Evolutionary conservation across 116 monocot species (phyloP).

Genomic region (Dioscorea cayenensis): DNA sequence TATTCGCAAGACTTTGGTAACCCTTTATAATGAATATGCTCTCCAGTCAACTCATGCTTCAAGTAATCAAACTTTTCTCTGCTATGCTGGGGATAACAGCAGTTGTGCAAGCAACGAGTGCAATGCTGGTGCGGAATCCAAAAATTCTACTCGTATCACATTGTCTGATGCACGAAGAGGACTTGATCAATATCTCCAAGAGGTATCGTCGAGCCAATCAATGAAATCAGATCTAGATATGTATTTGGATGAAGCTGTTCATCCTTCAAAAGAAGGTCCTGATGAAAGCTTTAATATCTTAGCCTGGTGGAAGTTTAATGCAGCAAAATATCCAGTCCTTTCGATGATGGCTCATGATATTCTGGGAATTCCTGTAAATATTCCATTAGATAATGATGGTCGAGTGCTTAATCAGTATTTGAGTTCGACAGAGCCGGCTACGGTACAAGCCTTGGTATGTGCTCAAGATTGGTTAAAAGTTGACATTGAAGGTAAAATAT

Average conservation of each 20-base stretch:
- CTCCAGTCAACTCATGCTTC: conserved; percentile 34
- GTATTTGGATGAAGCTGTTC: conserved; percentile 66
- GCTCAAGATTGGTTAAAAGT: conserved; percentile 66
- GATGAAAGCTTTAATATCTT: conserved; percentile 50
- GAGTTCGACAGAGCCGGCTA: conserved; percentile 37
- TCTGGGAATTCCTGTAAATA: conserved; percentile 36
- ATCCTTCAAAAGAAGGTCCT: conserved; percentile 40
- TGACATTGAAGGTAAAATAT: conserved; percentile 46
- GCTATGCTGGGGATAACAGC: conserved; percentile 33
- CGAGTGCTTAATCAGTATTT: conserved; percentile 42
- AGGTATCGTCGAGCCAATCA: conserved; percentile 47
- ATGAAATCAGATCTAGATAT: conserved; percentile 67
- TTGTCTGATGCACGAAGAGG: conserved; percentile 56
- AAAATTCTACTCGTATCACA: conserved; percentile 39
- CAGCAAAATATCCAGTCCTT: conserved; percentile 64
- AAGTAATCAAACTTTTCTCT: conserved; percentile 36
- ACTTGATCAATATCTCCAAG: conserved; percentile 70
- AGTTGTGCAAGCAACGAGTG: conserved; percentile 13
- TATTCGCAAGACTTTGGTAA: conserved; percentile 35
- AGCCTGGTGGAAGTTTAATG: conserved; percentile 67
- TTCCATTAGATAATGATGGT: conserved; percentile 33
- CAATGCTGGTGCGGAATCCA: conserved; percentile 20
- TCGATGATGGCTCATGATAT: conserved; percentile 64
- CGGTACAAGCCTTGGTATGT: conserved; percentile 48
- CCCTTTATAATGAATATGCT: conserved; percentile 54